phyloP scores from a whole-genome alignment of 768 basidiomycete genomes.

The Basidioascus undulatus region DNA sequence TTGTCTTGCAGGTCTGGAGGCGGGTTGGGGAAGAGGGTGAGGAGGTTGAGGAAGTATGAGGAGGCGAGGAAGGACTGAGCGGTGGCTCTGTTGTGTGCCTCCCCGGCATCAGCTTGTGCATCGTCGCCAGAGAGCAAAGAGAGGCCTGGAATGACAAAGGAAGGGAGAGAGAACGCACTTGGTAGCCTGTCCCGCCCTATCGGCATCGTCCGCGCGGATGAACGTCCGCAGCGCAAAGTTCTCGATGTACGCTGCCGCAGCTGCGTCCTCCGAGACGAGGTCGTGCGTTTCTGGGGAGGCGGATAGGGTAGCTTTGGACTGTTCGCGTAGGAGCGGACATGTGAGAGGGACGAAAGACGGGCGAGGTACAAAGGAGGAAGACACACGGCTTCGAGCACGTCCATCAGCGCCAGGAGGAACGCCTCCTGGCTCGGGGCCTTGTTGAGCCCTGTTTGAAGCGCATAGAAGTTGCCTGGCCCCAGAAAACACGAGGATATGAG shows the following conservation, averaged over 20 bases:
- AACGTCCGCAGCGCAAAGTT: constrained; percentile 90
- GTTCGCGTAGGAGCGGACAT: neutral
- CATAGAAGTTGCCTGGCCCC: constrained; percentile 61
- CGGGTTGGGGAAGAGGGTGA: no score
- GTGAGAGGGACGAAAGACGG: neutral
- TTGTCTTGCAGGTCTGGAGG: no score
- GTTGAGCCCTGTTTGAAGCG: constrained; percentile 62
- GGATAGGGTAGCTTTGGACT: constrained; percentile 51
- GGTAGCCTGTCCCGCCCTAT: constrained; percentile 48
- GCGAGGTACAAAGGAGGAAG: neutral
- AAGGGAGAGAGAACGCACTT: constrained; percentile 26
- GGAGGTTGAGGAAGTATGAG: no score
- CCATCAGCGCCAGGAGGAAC: constrained; percentile 49
- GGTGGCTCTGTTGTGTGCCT: no score
- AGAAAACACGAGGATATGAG: neutral
- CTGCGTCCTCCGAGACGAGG: constrained; percentile 56
- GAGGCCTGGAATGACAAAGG: no score
- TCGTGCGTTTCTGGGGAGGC: no score
- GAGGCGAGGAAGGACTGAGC: no score
- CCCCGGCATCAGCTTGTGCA: no score
- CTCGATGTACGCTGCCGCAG: constrained; percentile 71
- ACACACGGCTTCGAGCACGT: constrained; percentile 38
- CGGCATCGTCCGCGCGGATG: constrained; percentile 67
- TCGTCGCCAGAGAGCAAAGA: no score
- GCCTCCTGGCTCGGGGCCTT: constrained; percentile 33